Evolutionary conservation across 1,284 basidiomycete genomes (phyloP).

Genomic region (Pulchroboletus neoregius): DNA sequence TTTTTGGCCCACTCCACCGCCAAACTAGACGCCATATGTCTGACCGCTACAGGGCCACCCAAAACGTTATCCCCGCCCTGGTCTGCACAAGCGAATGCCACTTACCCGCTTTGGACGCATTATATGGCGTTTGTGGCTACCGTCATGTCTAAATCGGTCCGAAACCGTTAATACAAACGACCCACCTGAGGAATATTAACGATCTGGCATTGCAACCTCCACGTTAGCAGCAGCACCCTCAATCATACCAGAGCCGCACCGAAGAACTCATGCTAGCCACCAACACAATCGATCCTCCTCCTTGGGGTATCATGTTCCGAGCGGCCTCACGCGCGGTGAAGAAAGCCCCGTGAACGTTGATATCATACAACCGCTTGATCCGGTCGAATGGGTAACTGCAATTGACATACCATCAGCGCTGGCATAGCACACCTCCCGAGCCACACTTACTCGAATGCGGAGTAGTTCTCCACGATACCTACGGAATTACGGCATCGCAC

Average conservation of each 20-base stretch:
- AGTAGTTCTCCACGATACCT: conserved; percentile 91
- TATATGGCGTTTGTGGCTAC: conserved; percentile 92
- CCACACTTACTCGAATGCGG: conserved; percentile 69
- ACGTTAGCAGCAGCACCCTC: conserved; percentile 12
- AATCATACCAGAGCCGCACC: conserved; percentile 15
- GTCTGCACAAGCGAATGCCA: neutral
- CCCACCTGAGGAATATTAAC: conserved; percentile 79
- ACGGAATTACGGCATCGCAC: conserved; percentile 8
- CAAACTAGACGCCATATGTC: conserved; percentile 83
- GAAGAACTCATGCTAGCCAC: conserved; percentile 86
- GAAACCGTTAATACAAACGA: neutral
- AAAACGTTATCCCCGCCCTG: conserved; percentile 7
- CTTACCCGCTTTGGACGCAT: conserved; percentile 86
- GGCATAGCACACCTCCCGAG: neutral
- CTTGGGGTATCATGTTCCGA: conserved; percentile 70
- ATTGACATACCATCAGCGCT: conserved; percentile 6
- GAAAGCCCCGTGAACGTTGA: conserved; percentile 92
- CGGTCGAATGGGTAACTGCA: conserved; percentile 78
- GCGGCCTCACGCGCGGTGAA: conserved; percentile 94
- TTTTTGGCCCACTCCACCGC: conserved; percentile 89
- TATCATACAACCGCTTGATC: conserved; percentile 79
- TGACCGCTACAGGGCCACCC: conserved; percentile 57
- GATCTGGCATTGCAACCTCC: conserved; percentile 47
- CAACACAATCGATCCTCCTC: conserved; percentile 81
- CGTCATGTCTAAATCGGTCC: neutral